These are phyloP conservation scores for Dictyostelium brefeldianum DNA, from an alignment of 78 protist species.

Conservation along the genomic window DNA sequence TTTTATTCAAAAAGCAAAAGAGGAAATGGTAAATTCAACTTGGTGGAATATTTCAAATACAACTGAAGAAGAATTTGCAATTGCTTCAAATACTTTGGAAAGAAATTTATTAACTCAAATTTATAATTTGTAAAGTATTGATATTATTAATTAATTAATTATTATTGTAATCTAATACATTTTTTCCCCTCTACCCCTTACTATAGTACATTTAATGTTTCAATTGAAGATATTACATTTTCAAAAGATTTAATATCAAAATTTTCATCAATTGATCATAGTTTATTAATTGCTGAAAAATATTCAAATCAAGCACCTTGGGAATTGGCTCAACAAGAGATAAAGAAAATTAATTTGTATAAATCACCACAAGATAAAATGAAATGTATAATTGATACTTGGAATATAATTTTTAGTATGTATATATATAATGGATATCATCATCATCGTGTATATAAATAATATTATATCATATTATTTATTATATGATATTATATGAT, in stretches of 20 bases:
- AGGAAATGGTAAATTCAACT: slow-evolving; percentile 14
- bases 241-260: slow-evolving; percentile 39
- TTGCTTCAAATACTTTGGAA: slow-evolving; percentile 44
- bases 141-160: no score
- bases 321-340: slow-evolving; percentile 80
- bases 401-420: slow-evolving; percentile 79
- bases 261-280: slow-evolving; percentile 13
- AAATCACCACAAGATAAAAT: slow-evolving; percentile 79
- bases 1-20: slow-evolving; percentile 26
- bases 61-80: slow-evolving; percentile 38
- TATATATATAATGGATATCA: no score
- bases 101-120: slow-evolving; percentile 68
- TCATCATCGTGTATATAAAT: no score
- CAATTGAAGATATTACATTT: slow-evolving; percentile 34
- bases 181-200: no score
- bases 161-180: no score
- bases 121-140: slow-evolving; percentile 38
- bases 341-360: slow-evolving; percentile 61
- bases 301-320: slow-evolving; percentile 77
- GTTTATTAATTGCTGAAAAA: slow-evolving; percentile 41
- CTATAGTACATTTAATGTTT: slow-evolving; percentile 32
- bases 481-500: not conserved
- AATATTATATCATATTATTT: no score
- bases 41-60: slow-evolving; percentile 60
- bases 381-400: slow-evolving; percentile 77